Base-by-base conservation (phyloP, 78 protist species). In the Dictyostelium intermedium region DNA sequence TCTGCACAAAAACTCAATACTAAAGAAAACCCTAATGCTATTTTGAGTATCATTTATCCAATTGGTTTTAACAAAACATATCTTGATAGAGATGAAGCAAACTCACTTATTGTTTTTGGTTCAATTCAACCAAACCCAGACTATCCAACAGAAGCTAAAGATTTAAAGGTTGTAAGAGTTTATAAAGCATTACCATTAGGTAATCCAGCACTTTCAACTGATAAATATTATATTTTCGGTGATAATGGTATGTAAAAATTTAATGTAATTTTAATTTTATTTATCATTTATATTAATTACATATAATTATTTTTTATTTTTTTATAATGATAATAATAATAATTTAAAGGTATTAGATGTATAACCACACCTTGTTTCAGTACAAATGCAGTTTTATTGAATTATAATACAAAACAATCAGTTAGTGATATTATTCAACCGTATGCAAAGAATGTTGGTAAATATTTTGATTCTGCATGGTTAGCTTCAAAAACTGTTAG, bases 281-380 rank as follows among this genome's bases (percentile, higher is more conserved):
- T n/a, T 61, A 11, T n/a, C 2, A n/a, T n/a, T 61, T n/a, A 61
- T 9, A 11, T n/a, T n/a, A 4, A 50, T 50, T 50, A 50, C 20
- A 14, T 20, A 16, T 16, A 53, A 53, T 53, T 63, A 25, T 10
- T 27, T 27, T 66, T 66, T 8, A 0, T 66, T 9, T 66, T 61
- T n/a, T 61, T n/a, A 5, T 5, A 61, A n/a, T 61, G n/a, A n/a
- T n/a, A n/a, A n/a, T n/a, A n/a, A n/a, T n/a, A n/a, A n/a, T n/a
- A n/a, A n/a, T n/a, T n/a, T n/a, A n/a, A n/a, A 66, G 81, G 81
- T 35, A n/a, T 77, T 20, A 18, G 82, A n/a, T 35, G 82, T 77
- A 1, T 77, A 0, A 77, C 43, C 16, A 47, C 82, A 3, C 82
- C 82, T 14, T 77, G 82, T 41, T 5, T 8, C 1, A 14, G 16